These are phyloP conservation scores for Phaeotremella skinneri DNA, from an alignment of 768 basidiomycete genomes.

Conservation along the genomic window DNA sequence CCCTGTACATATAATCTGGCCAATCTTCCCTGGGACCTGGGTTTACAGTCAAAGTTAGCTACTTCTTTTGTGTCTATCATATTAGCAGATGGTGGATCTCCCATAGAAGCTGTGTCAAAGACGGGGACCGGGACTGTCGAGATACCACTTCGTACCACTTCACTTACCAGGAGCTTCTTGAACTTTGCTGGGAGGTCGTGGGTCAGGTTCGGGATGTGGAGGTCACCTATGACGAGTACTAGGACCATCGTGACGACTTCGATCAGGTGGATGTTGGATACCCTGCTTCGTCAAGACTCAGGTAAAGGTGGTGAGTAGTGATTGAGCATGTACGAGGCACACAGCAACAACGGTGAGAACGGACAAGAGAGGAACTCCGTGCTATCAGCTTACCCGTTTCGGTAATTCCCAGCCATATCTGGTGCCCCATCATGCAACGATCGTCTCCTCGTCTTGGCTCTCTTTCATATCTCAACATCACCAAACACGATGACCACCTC, in stretches of 20 bases:
- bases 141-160: no score
- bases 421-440: background rate
- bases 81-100: background rate
- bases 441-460: no score
- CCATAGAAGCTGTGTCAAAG: background rate
- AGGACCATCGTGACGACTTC: slow-evolving; percentile 65
- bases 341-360: background rate
- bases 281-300: background rate
- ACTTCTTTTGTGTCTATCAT: no score
- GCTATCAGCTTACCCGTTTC: background rate
- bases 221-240: slow-evolving; percentile 93
- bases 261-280: background rate
- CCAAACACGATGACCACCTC: slow-evolving; percentile 10
- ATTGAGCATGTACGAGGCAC: no score
- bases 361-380: background rate
- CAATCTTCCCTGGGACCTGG: slow-evolving; percentile 86
- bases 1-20: slow-evolving; percentile 95
- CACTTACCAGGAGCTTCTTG: slow-evolving; percentile 77
- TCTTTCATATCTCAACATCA: no score
- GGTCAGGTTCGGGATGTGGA: slow-evolving; percentile 81
- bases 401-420: background rate
- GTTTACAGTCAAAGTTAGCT: background rate
- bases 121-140: no score
- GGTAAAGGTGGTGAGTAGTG: background rate
- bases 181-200: slow-evolving; percentile 95